These are phyloP conservation scores for Blastomyces emzantsi DNA, from an alignment of 2,329 filamentous ascomycete genomes.

Conservation along the genomic window DNA sequence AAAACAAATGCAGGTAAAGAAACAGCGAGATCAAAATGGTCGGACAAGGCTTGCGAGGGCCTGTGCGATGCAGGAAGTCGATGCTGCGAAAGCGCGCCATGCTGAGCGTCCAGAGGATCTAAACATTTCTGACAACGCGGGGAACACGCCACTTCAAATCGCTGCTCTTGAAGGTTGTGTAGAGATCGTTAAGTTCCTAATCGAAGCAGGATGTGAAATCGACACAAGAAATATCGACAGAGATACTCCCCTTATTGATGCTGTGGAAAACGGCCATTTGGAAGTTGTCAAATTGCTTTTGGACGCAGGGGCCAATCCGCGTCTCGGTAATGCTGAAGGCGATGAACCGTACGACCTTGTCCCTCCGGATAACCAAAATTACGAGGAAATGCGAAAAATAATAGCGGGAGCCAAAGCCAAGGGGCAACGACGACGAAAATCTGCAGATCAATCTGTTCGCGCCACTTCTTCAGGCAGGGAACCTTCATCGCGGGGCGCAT, in stretches of 20 bases:
- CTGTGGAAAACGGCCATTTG: constrained; percentile 88
- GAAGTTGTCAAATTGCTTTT: constrained; percentile 79
- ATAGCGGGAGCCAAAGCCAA: constrained; percentile 57
- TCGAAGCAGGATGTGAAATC: constrained; percentile 74
- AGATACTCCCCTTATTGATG: constrained; percentile 91
- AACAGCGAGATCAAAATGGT: constrained; percentile 84
- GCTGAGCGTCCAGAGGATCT: constrained; percentile 77
- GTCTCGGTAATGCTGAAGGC: constrained; percentile 82
- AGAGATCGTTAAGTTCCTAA: constrained; percentile 77
- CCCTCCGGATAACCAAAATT: constrained; percentile 63
- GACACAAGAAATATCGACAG: constrained; percentile 71
- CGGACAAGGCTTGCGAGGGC: constrained; percentile 85
- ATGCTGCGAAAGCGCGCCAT: constrained; percentile 64
- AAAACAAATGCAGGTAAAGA: constrained; percentile 61
- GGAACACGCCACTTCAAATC: constrained; percentile 93
- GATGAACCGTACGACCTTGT: constrained; percentile 85
- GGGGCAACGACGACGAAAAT: constrained; percentile 38
- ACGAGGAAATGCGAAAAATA: constrained; percentile 64
- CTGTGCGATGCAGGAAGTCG: constrained; percentile 75
- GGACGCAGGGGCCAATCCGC: constrained; percentile 80
- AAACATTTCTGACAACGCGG: constrained; percentile 83
- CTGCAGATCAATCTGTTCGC: constrained; percentile 33
- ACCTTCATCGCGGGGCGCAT: constrained; percentile 34
- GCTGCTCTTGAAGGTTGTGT: constrained; percentile 79
- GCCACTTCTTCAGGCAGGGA: constrained; percentile 25